Percentiles rank a stretch among this genome's conserved stretches.
phyloP scores from a whole-genome alignment of 2,329 filamentous ascomycete species.

The Ambrosiella xylebori region DNA sequence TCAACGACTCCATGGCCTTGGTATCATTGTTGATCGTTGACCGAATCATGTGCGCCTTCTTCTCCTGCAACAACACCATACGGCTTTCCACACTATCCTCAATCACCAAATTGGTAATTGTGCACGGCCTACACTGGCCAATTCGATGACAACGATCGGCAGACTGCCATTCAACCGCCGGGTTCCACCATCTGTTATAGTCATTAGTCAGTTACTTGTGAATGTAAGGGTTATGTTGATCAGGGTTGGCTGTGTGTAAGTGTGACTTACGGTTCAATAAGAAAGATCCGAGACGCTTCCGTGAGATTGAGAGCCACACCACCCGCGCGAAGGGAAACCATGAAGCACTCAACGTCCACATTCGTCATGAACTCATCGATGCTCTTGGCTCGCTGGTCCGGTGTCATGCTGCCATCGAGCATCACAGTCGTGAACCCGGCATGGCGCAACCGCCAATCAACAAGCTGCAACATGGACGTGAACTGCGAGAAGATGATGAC shows the following conservation, averaged over 20 bases:
- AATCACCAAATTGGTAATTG: slow-evolving; percentile 85
- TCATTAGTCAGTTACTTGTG: slow-evolving; percentile 4
- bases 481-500: slow-evolving; percentile 97
- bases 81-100: slow-evolving; percentile 93
- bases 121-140: slow-evolving; percentile 82
- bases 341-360: slow-evolving; percentile 81
- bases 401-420: slow-evolving; percentile 95
- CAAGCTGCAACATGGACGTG: slow-evolving; percentile 89
- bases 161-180: slow-evolving; percentile 98
- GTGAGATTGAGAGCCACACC: slow-evolving; percentile 91
- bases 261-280: slow-evolving; percentile 73
- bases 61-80: slow-evolving; percentile 92
- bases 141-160: slow-evolving; percentile 91
- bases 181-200: slow-evolving; percentile 76
- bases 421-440: slow-evolving; percentile 98
- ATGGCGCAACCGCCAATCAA: slow-evolving; percentile 88
- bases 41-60: slow-evolving; percentile 97
- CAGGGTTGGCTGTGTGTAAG: slow-evolving; percentile 22
- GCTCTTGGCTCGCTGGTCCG: slow-evolving; percentile 76
- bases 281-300: slow-evolving; percentile 87
- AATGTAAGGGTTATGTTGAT: neutral
- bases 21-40: slow-evolving; percentile 92
- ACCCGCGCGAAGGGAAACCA: slow-evolving; percentile 90
- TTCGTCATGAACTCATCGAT: slow-evolving; percentile 97
- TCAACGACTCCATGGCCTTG: slow-evolving; percentile 78